These are phyloP conservation scores for Mentha longifolia DNA, from an alignment of 257 asterid species.

Conservation along the genomic window DNA sequence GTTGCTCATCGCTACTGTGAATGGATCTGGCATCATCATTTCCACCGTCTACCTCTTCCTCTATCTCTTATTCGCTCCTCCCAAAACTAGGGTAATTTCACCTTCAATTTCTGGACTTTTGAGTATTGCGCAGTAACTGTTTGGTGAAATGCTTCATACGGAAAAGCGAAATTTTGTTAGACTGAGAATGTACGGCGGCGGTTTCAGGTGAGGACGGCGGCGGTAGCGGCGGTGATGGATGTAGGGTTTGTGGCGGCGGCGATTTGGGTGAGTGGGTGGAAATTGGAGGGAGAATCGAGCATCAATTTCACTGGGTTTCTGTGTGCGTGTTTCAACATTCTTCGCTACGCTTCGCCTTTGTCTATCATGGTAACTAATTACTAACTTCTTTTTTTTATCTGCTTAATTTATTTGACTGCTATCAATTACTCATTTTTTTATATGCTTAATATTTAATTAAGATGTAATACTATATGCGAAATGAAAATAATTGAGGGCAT, in stretches of 20 bases:
- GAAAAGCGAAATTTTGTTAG: background rate
- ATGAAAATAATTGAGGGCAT: no score
- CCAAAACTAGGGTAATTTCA: slow-evolving; percentile 22
- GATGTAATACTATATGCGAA: no score
- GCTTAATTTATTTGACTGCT: background rate
- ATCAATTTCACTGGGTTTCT: slow-evolving; percentile 26
- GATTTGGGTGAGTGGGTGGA: slow-evolving; percentile 23
- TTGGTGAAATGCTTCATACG: background rate
- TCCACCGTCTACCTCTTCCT: slow-evolving; percentile 28
- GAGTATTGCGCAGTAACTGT: background rate
- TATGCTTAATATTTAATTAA: no score
- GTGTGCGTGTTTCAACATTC: slow-evolving; percentile 34
- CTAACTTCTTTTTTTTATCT: background rate
- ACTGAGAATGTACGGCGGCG: background rate
- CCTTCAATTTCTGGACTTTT: background rate
- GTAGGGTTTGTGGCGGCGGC: slow-evolving; percentile 30
- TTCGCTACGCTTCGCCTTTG: slow-evolving; percentile 36
- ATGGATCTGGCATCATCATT: slow-evolving; percentile 35
- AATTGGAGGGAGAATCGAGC: slow-evolving; percentile 19
- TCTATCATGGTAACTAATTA: slow-evolving; percentile 34
- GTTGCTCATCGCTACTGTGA: slow-evolving; percentile 32
- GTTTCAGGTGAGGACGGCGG: slow-evolving; percentile 36
- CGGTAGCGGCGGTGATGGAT: slow-evolving; percentile 30
- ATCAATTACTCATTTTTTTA: no score
- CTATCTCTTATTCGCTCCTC: slow-evolving; percentile 34